Evolutionary conservation across 2,329 filamentous ascomycete species (phyloP).

Genomic region (Fusarium nelsonii): DNA sequence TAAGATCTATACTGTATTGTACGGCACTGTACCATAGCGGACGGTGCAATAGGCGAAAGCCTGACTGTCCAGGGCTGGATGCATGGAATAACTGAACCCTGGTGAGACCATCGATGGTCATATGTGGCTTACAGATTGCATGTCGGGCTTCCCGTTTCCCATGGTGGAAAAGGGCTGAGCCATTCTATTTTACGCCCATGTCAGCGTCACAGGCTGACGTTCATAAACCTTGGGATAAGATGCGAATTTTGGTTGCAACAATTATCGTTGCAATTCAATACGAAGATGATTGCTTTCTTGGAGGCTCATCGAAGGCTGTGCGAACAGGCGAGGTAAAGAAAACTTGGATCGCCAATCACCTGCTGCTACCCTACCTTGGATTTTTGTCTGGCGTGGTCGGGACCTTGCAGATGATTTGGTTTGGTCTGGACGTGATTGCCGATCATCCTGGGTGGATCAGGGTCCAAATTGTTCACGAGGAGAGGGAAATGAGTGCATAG

Average conservation of each 20-base stretch:
- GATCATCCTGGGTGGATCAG: conserved; percentile 51
- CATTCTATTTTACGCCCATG: conserved; percentile 21
- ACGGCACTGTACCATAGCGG: background rate
- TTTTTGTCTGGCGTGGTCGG: conserved; percentile 32
- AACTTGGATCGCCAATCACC: conserved; percentile 36
- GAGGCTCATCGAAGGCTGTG: conserved; percentile 27
- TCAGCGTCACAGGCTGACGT: conserved; percentile 26
- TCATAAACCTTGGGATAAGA: background rate
- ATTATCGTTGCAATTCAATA: background rate
- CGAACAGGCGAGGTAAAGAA: conserved; percentile 6
- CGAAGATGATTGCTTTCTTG: conserved; percentile 2
- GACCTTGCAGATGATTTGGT: conserved; percentile 45
- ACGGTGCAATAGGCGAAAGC: background rate
- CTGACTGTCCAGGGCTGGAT: conserved; percentile 27
- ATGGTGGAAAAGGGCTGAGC: conserved; percentile 32
- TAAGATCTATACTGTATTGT: background rate
- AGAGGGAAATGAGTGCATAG: conserved; percentile 9
- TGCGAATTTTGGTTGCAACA: background rate
- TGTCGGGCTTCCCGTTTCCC: conserved; percentile 38
- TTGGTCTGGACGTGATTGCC: conserved; percentile 22
- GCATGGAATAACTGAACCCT: conserved; percentile 29
- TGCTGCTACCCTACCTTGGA: conserved; percentile 29
- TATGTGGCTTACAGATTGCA: conserved; percentile 39
- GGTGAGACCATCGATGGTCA: conserved; percentile 29
- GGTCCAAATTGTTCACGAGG: conserved; percentile 22